Evolutionary conservation across 2,329 filamentous ascomycete genomes (phyloP), one percentile per base, ranked within the genome.

Genomic region (Colletotrichum lini): DNA sequence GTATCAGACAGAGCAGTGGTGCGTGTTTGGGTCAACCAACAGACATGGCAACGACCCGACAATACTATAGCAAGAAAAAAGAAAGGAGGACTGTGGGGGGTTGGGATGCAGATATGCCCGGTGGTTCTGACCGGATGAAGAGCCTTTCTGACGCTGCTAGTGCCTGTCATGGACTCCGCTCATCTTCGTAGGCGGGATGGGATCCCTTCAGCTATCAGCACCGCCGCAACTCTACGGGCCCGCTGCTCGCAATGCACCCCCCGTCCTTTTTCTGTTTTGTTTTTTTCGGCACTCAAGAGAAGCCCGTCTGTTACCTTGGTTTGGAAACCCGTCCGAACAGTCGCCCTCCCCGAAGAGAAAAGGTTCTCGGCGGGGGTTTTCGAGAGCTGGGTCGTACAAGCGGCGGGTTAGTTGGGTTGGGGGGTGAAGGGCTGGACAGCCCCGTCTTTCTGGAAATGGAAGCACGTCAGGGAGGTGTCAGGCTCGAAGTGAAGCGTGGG

Each of bases 81-180:
- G n/a, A n/a, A n/a, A n/a, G n/a, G n/a, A n/a, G n/a, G n/a, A n/a
- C n/a, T n/a, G n/a, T n/a, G n/a, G n/a, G n/a, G n/a, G 26, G 26
- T 4, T 26, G 4, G 26, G 26, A 44, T 44, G 9, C 16, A 5
- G 50, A 35, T 12, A 52, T n/a, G 15, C 5, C 35, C 15, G 18
- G 45, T 40, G 30, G 23, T n/a, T 63, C 9, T 18, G 30, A 38
- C 18, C 56, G 30, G 23, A 59, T 49, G 13, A 59, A 63, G 53
- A 68, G 54, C 52, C 45, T 63, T 71, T 54, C 35, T 23, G 8
- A n/a, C 10, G n/a, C 26, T 53, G 54, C 50, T 57, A 52, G 63
- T 58, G 50, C 49, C 49, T 38, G 45, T 26, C 35, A 57, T 44
- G 15, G 65, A 63, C 52, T 62, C 65, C 65, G 68, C 52, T 21